Evolutionary conservation across 2,329 filamentous ascomycete genomes (phyloP).

Genomic region (Epichloe amarillans): DNA sequence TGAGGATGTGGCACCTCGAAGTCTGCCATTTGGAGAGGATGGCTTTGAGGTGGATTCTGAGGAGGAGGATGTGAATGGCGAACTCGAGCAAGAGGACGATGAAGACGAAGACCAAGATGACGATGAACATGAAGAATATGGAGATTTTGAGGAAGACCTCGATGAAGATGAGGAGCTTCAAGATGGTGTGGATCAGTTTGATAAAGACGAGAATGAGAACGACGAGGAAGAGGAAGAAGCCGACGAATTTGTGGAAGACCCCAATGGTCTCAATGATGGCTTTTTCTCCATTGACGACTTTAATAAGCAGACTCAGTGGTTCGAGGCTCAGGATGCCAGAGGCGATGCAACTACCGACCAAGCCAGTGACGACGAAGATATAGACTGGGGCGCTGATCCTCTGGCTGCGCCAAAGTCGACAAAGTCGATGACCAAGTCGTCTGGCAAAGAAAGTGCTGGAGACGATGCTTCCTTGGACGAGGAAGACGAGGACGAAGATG

Average conservation of each 20-base stretch:
- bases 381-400: conserved; percentile 80
- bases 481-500: conserved; percentile 52
- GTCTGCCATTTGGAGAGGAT: conserved; percentile 15
- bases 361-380: conserved; percentile 70
- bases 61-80: conserved; percentile 18
- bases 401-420: conserved; percentile 28
- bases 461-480: conserved; percentile 22
- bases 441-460: conserved; percentile 17
- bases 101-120: conserved; percentile 13
- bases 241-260: conserved; percentile 41
- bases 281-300: conserved; percentile 98
- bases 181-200: conserved; percentile 21
- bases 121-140: conserved; percentile 21
- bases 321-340: conserved; percentile 72
- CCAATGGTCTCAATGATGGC: conserved; percentile 81
- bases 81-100: not conserved
- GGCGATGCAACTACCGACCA: conserved; percentile 63
- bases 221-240: conserved; percentile 24
- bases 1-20: conserved; percentile 17
- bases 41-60: conserved; percentile 19
- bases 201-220: conserved; percentile 20
- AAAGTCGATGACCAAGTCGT: conserved; percentile 14
- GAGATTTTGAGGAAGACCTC: conserved; percentile 8
- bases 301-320: conserved; percentile 82
- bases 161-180: conserved; percentile 20